Conservation (phyloP, 768 basidiomycete genomes). For the Leccinum boreale region DNA sequence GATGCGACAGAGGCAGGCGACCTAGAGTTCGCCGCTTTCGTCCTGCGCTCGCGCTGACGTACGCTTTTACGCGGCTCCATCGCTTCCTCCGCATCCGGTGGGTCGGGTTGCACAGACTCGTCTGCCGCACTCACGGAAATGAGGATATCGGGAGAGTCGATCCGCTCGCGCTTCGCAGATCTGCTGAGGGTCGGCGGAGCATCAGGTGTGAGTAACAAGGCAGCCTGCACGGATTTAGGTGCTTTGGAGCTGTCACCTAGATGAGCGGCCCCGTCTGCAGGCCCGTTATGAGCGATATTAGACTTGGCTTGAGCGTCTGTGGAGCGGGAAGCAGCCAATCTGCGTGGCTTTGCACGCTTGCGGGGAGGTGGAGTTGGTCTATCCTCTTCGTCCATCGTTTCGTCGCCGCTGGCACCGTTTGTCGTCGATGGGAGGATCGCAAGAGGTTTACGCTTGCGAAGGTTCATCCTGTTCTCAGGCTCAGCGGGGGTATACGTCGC, state of each 20-base stretch:
- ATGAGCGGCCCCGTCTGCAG: slow-evolving; percentile 2
- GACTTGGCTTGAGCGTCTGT: slow-evolving; percentile 6
- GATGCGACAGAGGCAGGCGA: slow-evolving; percentile 30
- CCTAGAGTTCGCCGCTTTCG: slow-evolving; percentile 11
- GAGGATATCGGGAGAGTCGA: slow-evolving; percentile 15
- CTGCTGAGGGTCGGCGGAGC: slow-evolving; percentile 3
- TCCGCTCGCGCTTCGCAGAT: slow-evolving; percentile 22
- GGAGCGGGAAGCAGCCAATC: slow-evolving; percentile 11
- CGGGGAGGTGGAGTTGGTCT: slow-evolving; percentile 27
- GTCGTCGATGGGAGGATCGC: slow-evolving; percentile 12
- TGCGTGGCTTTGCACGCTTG: slow-evolving; percentile 30
- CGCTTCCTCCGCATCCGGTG: slow-evolving; percentile 18
- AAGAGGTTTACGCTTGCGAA: slow-evolving; percentile 31
- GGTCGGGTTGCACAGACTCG: slow-evolving; percentile 10
- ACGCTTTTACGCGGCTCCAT: slow-evolving; percentile 28
- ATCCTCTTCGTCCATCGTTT: slow-evolving; percentile 31
- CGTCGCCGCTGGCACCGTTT: slow-evolving; percentile 37
- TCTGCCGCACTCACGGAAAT: slow-evolving; percentile 3
- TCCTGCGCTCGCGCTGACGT: slow-evolving; percentile 29
- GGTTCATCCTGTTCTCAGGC: slow-evolving; percentile 32
- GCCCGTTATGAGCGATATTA: slow-evolving; percentile 1
- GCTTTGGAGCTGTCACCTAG: neutral
- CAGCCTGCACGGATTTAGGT: neutral
- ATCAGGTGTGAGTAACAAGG: slow-evolving; percentile 23
- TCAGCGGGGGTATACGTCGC: slow-evolving; percentile 29